Evolutionary conservation across 352 stramenopile species (phyloP), one percentile per base, ranked within the genome.

Genomic region (Aphanomyces astaci): DNA sequence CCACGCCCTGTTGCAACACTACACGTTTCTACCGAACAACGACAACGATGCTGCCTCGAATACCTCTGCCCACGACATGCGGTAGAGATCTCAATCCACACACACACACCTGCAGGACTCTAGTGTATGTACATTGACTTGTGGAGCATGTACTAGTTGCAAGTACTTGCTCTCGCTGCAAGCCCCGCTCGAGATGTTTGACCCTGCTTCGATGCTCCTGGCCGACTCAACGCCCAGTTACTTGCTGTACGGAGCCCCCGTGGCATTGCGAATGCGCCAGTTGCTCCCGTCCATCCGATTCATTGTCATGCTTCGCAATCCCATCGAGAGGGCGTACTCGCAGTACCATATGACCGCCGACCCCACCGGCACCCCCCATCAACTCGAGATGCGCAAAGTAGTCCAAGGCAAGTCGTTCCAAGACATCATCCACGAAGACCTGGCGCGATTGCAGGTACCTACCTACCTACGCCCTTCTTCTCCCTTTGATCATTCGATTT

Each of bases 281-380:
- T 62, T 87, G 15, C 79, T 81, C 48, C 78, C 82, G 0, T 45
- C 81, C 32, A 83, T 81, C 60, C 82, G 84, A 60, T 77, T 98
- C 22, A 87, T 98, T 67, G 89, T 97, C 39, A 97, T 98, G 78
- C 75, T 97, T 39, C 82, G 94, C n/a, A 81, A 98, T 76, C 94
- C 94, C 0, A 87, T 97, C n/a, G 82, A 89, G 68, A 81, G 94
- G 51, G 90, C 89, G 15, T 88, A 88, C 70, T 97, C 87, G 25
- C 94, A 98, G 67, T 97, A 89, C 75, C 84, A 95, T 57, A 98
- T 98, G 94, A 95, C 95, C 0, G 90, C 87, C 4, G 92, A 95
- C 32, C 66, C 69, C 2, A 78, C 76, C 15, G 89, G 90, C 30
- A 96, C 86, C 32, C 69, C 79, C 1, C 75, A 74, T n/a, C 92